phyloP scores from a whole-genome alignment of 345 rosid species.

The Eutrema heterophyllum region DNA sequence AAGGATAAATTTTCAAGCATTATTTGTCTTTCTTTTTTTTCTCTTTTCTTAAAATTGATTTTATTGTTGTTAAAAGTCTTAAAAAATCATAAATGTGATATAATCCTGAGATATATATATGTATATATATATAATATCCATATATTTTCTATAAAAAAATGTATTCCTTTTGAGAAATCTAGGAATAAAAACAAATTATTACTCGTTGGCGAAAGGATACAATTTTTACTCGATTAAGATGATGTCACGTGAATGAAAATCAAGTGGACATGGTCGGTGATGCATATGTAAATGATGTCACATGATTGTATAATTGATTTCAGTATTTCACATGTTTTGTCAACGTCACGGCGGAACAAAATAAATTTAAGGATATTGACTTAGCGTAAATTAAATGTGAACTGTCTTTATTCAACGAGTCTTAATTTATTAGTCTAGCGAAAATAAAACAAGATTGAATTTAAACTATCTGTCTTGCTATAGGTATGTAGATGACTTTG shows the following conservation, averaged over 20 bases:
- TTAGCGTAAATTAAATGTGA: not conserved
- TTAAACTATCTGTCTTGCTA: not conserved
- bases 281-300: conserved; percentile 10
- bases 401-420: not conserved
- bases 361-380: not conserved
- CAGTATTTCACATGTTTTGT: conserved; percentile 4
- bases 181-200: not conserved
- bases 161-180: not conserved
- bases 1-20: not conserved
- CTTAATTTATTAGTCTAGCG: not conserved
- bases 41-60: too few species aligned
- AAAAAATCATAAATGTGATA: not conserved
- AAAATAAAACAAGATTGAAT: not conserved
- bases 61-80: not conserved
- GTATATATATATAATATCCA: too few species aligned
- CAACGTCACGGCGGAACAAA: not conserved
- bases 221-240: not conserved
- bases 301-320: conserved; percentile 9
- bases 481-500: too few species aligned
- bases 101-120: not conserved
- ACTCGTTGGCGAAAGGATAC: not conserved
- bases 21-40: too few species aligned
- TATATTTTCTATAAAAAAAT: not conserved
- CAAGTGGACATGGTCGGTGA: conserved; percentile 9
- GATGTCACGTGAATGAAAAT: not conserved